Evolutionary conservation across 306 rosid genomes (phyloP), one percentile per base, ranked within the genome.

Genomic region (Lablab purpureus): DNA sequence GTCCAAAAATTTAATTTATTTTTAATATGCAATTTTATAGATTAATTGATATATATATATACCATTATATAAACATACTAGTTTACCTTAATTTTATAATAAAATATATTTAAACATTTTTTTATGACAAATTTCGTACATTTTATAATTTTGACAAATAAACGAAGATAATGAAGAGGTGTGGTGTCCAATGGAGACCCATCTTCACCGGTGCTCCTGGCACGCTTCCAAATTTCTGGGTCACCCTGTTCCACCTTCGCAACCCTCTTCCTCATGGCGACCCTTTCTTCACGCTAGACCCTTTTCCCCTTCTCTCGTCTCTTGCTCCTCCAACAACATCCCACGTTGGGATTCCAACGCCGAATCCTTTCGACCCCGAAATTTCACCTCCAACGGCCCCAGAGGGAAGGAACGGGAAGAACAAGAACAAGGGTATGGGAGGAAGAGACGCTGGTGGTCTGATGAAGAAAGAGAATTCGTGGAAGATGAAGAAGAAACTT

Each of bases 291-390:
- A 11, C 1, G 7, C 43, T 0, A 85, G 54, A 56, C 71, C 85
- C 62, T 18, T 67, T 27, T 70, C 73, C 50, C 82, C 18, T n/a
- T 77, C 41, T 73, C 88, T 84, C 50, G 62, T 75, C 82, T 83
- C 83, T 72, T 88, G 73, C 73, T 58, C 91, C 62, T 54, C 83
- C 74, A 82, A 30, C 63, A 77, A 78, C 49, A 87, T 82, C 88
- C 96, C 92, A 0, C 95, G 92, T 54, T 91, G 93, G 94, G 92
- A 93, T 46, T 90, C 98, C 72, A 93, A 87, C 68, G 93, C 93
- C 37, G 95, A 91, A 74, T 47, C 96, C 79, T 67, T 86, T 28
- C 83, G 84, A 8, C 84, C 91, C 41, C 78, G 86, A 21, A 87
- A 83, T 30, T 94, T 87, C 86, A 86, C 68, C 67, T 87, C 85